These are phyloP conservation scores for Jacaranda mimosifolia DNA, from an alignment of 257 asterid species.

Conservation along the genomic window DNA sequence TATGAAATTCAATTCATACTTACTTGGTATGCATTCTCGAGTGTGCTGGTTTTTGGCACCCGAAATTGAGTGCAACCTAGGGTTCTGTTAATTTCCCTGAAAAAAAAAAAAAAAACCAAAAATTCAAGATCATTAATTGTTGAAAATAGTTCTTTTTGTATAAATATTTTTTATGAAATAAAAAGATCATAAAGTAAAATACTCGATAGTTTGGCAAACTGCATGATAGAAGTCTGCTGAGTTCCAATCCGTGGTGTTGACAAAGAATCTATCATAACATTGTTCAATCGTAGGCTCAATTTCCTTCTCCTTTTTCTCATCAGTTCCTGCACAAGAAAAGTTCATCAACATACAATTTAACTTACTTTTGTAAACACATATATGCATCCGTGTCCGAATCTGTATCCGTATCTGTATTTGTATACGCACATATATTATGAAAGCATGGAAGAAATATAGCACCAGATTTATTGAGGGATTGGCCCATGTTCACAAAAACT, in stretches of 20 bases:
- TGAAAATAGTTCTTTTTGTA: not conserved
- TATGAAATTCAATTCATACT: constrained; percentile 11
- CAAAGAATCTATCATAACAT: constrained; percentile 61
- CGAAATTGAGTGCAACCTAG: constrained; percentile 70
- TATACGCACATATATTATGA: not conserved
- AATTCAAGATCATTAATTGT: not conserved
- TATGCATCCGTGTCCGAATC: not conserved
- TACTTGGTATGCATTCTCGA: constrained; percentile 53
- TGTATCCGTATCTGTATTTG: not conserved
- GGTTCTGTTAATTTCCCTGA: constrained; percentile 71
- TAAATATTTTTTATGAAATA: not conserved
- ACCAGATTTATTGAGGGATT: constrained; percentile 62
- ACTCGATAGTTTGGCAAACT: constrained; percentile 77
- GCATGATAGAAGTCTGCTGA: constrained; percentile 71
- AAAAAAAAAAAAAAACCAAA: not conserved
- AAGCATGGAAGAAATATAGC: not conserved
- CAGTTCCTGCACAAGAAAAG: constrained; percentile 53
- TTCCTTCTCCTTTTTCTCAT: constrained; percentile 52
- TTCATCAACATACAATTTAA: not conserved
- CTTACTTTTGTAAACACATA: not conserved
- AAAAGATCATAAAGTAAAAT: not conserved
- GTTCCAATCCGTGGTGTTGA: constrained; percentile 44
- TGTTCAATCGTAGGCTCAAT: constrained; percentile 49
- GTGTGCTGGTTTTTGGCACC: constrained; percentile 56
- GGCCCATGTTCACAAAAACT: constrained; percentile 50